Percentiles rank a stretch among this genome's conserved stretches.
These are phyloP conservation scores for Chytridiales sp. DNA, from an alignment of 371 early-diverging fungal species.

Conservation along the genomic window DNA sequence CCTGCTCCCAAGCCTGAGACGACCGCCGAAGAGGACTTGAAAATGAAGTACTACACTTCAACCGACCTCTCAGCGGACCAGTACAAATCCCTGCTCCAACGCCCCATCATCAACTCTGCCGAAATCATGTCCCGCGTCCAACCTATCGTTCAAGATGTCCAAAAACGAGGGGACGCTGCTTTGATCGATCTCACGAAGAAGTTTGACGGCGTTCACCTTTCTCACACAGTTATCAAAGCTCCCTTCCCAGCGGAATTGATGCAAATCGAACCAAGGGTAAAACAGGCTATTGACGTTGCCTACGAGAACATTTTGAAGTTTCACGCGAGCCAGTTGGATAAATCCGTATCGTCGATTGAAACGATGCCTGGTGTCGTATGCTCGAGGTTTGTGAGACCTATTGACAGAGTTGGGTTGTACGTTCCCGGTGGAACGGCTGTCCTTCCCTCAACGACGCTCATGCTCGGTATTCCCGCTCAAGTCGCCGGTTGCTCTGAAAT, in stretches of 20 bases:
- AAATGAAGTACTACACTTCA: slow-evolving; percentile 32
- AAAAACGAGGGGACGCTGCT: slow-evolving; percentile 82
- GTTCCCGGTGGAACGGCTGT: slow-evolving; percentile 98
- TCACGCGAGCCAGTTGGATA: slow-evolving; percentile 90
- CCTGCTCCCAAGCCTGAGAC: slow-evolving; percentile 1
- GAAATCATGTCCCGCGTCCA: slow-evolving; percentile 82
- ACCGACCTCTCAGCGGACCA: slow-evolving; percentile 43
- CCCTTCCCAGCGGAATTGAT: slow-evolving; percentile 78
- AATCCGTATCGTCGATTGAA: slow-evolving; percentile 72
- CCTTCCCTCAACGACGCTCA: slow-evolving; percentile 90
- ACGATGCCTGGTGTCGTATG: slow-evolving; percentile 96
- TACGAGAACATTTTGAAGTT: slow-evolving; percentile 89
- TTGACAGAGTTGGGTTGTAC: slow-evolving; percentile 94
- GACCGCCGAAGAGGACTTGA: slow-evolving; percentile 33
- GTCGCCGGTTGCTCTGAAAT: slow-evolving; percentile 95
- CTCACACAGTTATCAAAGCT: slow-evolving; percentile 69
- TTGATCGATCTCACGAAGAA: slow-evolving; percentile 79
- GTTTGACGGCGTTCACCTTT: slow-evolving; percentile 84
- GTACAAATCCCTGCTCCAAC: slow-evolving; percentile 66
- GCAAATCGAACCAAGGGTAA: slow-evolving; percentile 64
- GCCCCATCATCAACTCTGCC: slow-evolving; percentile 88
- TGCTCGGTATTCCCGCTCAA: slow-evolving; percentile 96
- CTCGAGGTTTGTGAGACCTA: slow-evolving; percentile 87
- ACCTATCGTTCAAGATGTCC: slow-evolving; percentile 88
- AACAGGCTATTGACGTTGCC: slow-evolving; percentile 89